Evolutionary conservation across 306 rosid genomes (phyloP).

Genomic region (Datisca glomerata): DNA sequence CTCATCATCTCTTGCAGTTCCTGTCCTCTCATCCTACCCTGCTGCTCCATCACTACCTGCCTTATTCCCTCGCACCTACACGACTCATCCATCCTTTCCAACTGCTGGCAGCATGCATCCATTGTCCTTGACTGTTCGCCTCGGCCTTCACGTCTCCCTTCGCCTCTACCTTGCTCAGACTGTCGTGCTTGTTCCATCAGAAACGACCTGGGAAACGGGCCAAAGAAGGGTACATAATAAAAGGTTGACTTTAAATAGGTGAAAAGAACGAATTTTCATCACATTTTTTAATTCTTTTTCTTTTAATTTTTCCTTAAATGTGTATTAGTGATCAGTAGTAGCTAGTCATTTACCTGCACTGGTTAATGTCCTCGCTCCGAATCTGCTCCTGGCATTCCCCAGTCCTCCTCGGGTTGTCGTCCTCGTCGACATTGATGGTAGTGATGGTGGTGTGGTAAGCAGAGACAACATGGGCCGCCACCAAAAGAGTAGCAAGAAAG

Average conservation of each 20-base stretch:
- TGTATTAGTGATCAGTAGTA: no score
- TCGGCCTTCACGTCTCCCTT: no score
- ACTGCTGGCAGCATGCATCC: neutral
- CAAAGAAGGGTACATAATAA: no score
- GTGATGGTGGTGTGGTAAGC: constrained; percentile 1
- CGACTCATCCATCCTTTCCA: neutral
- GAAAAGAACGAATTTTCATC: no score
- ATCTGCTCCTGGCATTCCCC: neutral
- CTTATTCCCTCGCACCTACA: neutral
- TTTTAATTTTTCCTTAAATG: no score
- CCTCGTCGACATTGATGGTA: neutral
- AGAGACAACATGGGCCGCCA: neutral
- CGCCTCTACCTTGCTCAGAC: no score
- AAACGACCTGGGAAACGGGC: neutral
- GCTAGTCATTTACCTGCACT: no score
- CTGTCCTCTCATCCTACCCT: neutral
- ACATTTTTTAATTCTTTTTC: no score
- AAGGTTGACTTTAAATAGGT: no score
- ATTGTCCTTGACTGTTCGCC: neutral
- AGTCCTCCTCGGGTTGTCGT: neutral
- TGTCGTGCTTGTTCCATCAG: no score
- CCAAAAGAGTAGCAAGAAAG: neutral
- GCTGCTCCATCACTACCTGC: neutral
- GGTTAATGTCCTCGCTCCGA: neutral
- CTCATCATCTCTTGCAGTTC: neutral